Conservation (phyloP, 106 monocot genomes). For the Gastrodia elata region DNA sequence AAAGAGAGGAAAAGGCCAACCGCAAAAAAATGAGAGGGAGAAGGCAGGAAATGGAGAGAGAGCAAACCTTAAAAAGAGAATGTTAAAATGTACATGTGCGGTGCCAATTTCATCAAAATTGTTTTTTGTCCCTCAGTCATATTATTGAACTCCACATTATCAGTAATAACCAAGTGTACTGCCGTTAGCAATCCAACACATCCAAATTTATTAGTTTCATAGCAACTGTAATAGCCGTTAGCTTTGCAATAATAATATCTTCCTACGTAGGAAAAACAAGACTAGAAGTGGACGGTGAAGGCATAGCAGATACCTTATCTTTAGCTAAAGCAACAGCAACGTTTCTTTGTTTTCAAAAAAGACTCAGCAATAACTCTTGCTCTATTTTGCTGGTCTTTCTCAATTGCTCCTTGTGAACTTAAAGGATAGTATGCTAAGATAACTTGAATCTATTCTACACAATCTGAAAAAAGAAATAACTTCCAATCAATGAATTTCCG, state of each 20-base stretch:
- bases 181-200: too few species aligned
- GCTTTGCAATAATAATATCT: constrained; percentile 45
- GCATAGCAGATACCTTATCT: constrained; percentile 10
- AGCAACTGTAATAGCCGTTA: constrained; percentile 68
- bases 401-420: constrained; percentile 17
- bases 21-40: too few species aligned
- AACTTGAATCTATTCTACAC: constrained; percentile 73
- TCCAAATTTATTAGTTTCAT: too few species aligned
- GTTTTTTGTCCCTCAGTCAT: too few species aligned
- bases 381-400: constrained; percentile 36
- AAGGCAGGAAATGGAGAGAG: too few species aligned
- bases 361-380: constrained; percentile 37
- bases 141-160: too few species aligned
- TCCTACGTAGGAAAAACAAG: constrained; percentile 15
- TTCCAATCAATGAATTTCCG: not conserved
- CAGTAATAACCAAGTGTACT: too few species aligned
- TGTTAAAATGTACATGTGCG: too few species aligned
- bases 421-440: constrained; percentile 79
- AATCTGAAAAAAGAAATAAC: constrained; percentile 37
- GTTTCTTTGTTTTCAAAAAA: constrained; percentile 59
- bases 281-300: not conserved
- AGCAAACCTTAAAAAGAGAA: too few species aligned
- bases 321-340: not conserved
- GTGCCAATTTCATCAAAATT: too few species aligned
- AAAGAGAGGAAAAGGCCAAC: too few species aligned